phyloP scores from a whole-genome alignment of 306 rosid species.

The Casuarina equisetifolia region DNA sequence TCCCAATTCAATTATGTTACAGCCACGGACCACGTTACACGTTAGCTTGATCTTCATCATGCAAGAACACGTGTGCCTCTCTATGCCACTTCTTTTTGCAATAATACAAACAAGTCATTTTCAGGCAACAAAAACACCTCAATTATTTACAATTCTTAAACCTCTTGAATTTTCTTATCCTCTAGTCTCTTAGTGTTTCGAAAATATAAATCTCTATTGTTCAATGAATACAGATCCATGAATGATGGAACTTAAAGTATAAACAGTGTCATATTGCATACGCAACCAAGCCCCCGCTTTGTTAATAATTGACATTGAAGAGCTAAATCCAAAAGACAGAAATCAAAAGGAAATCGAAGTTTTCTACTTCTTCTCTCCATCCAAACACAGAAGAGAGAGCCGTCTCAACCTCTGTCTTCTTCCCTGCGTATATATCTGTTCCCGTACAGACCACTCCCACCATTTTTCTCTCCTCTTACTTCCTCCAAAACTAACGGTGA shows the following conservation, averaged over 20 bases:
- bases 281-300: too few relatives aligned
- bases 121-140: neutral
- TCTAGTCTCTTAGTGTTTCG: too few relatives aligned
- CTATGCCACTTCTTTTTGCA: constrained; percentile 5
- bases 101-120: neutral
- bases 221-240: too few relatives aligned
- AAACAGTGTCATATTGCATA: too few relatives aligned
- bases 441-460: neutral
- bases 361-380: neutral
- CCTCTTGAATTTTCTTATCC: neutral
- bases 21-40: neutral
- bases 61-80: neutral
- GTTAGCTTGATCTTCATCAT: neutral
- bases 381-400: neutral
- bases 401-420: too few relatives aligned
- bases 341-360: neutral
- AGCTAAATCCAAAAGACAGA: neutral
- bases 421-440: too few relatives aligned
- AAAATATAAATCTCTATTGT: too few relatives aligned
- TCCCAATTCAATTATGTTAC: too few relatives aligned
- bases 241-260: too few relatives aligned
- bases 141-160: neutral
- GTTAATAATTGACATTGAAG: constrained; percentile 19
- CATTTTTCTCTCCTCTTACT: neutral
- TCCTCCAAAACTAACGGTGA: constrained; percentile 38